Evolutionary conservation across 176 grass and related monocot genomes (phyloP), one percentile per base, ranked within the genome.

Genomic region (Zoysia japonica): DNA sequence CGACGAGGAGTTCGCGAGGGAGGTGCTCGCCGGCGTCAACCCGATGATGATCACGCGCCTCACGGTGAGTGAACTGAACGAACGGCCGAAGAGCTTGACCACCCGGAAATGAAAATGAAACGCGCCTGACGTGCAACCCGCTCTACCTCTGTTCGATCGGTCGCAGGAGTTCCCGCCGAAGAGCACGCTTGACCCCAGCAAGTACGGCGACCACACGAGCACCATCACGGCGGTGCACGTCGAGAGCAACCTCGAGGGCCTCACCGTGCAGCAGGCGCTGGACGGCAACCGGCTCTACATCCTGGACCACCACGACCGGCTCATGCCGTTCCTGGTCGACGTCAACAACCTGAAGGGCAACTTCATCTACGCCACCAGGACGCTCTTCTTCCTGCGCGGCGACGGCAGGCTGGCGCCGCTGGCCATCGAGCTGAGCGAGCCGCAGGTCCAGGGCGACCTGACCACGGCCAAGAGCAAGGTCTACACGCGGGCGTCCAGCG

Each of bases 1-100:
- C 2, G 94, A 97, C 75, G 94, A 97, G 82, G 94, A 97, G 77
- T 97, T 97, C 72, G 76, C 89, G 7, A 84, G 94, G 11, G 91
- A 97, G 81, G 92, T 97, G 79, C 81, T 97, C 80, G 91, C 94
- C 53, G 94, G 94, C n/a, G 81, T 97, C 72, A 93, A 97, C 68
- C 91, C 94, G 3, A 36, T 94, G n/a, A 63, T 92, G 63, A 85
- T 97, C 67, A 77, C 80, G 47, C 82, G 87, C 9, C 88, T 97
- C 68, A 86, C 84, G 71, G 89, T 88, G 11, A 84, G 68, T 10
- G 3, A 68, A 14, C 3, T 3, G 13, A 12, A 9, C 20, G 20
- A 15, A 5, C 5, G 14, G 7, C 7, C 9, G 40, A 40, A 55
- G 44, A 16, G 6, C 8, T 70, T 7, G 38, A 65, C 5, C 8